These are phyloP conservation scores for Aspergillus campestris DNA, from an alignment of 495 filamentous ascomycete species.

Conservation along the genomic window DNA sequence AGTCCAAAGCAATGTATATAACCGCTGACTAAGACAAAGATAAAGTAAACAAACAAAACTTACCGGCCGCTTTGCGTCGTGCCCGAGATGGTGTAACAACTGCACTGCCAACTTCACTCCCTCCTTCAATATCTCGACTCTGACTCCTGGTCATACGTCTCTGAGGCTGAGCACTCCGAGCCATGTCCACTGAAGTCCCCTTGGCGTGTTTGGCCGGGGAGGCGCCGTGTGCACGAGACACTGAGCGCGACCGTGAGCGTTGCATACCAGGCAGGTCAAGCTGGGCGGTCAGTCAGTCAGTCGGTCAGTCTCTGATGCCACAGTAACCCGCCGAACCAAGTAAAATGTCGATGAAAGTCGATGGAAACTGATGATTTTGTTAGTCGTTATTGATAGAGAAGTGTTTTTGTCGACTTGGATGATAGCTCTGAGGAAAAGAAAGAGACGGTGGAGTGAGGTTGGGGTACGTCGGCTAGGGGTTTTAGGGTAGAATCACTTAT, in stretches of 20 bases:
- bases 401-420: neutral
- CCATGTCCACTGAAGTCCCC: neutral
- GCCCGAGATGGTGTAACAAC: neutral
- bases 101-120: neutral
- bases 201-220: neutral
- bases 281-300: neutral
- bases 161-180: neutral
- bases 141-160: conserved; percentile 18
- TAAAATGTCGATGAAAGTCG: neutral
- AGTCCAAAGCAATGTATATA: no score
- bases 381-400: neutral
- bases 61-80: neutral
- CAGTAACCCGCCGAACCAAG: neutral
- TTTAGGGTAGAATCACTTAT: no score
- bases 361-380: neutral
- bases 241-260: conserved; percentile 2
- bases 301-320: neutral
- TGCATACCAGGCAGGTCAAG: neutral
- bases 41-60: neutral
- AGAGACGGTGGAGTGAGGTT: no score
- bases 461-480: no score
- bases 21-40: no score
- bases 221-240: conserved; percentile 1
- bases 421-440: neutral
- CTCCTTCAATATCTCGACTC: conserved; percentile 13